These are phyloP conservation scores for Boletus barrowsii DNA, from an alignment of 768 basidiomycete genomes.

Conservation along the genomic window DNA sequence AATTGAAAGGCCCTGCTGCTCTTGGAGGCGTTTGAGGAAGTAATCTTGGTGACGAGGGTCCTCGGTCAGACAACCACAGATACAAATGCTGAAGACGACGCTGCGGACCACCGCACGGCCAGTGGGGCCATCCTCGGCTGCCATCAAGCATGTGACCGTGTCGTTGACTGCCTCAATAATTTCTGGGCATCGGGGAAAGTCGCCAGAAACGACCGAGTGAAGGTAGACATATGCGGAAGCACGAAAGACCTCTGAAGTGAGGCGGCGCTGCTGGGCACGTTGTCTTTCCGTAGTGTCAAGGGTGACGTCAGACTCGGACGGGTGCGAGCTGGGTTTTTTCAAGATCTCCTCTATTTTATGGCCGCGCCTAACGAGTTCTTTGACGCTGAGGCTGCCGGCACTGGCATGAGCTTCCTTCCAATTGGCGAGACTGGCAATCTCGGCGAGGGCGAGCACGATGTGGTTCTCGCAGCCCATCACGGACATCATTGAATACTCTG, in stretches of 20 bases:
- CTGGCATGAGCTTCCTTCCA: slow-evolving; percentile 55
- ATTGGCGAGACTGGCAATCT: slow-evolving; percentile 58
- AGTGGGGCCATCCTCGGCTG: slow-evolving; percentile 35
- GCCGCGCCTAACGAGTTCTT: slow-evolving; percentile 55
- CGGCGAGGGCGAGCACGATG: slow-evolving; percentile 75
- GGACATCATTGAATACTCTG: slow-evolving; percentile 66
- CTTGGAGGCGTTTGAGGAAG: slow-evolving; percentile 46
- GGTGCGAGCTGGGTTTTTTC: slow-evolving; percentile 17
- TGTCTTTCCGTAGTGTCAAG: slow-evolving; percentile 2
- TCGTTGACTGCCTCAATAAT: slow-evolving; percentile 54
- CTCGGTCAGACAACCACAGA: slow-evolving; percentile 69
- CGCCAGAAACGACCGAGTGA: slow-evolving; percentile 72
- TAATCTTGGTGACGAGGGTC: slow-evolving; percentile 39
- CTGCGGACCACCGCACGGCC: slow-evolving; percentile 63
- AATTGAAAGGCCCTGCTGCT: slow-evolving; percentile 50
- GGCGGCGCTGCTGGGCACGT: slow-evolving; percentile 36
- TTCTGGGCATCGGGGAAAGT: slow-evolving; percentile 62
- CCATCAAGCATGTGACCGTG: slow-evolving; percentile 46
- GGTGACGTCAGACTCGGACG: not conserved
- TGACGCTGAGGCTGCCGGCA: slow-evolving; percentile 52
- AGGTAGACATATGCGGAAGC: slow-evolving; percentile 73
- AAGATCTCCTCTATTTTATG: slow-evolving; percentile 45
- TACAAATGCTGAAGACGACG: slow-evolving; percentile 75
- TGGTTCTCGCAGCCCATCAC: slow-evolving; percentile 85
- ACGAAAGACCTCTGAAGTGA: slow-evolving; percentile 66